These are phyloP conservation scores for Decorospora gaudefroyi DNA, from an alignment of 2,329 filamentous ascomycete genomes.

Conservation along the genomic window DNA sequence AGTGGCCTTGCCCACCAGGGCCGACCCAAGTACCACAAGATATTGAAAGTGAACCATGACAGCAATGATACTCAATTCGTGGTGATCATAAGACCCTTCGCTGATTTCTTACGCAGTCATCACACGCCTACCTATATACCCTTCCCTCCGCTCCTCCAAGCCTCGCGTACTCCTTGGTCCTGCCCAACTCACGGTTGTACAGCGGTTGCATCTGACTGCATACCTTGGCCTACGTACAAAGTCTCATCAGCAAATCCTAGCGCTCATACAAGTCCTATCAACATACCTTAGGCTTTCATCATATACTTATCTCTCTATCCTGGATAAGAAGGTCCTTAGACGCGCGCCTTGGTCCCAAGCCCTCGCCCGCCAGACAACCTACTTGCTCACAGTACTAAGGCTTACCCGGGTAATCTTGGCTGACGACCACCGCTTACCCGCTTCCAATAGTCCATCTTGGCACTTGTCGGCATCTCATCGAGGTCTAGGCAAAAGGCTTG, in stretches of 20 bases:
- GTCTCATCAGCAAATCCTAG: too few species aligned
- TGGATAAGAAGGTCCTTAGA: slow-evolving; percentile 18
- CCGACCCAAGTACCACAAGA: slow-evolving; percentile 22
- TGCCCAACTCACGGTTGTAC: neutral
- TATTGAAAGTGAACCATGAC: slow-evolving; percentile 25
- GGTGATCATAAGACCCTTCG: neutral
- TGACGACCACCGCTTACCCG: too few species aligned
- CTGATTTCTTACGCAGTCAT: too few species aligned
- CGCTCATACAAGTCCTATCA: too few species aligned
- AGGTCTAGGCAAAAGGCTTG: too few species aligned
- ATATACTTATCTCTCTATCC: slow-evolving; percentile 1
- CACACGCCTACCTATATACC: slow-evolving; percentile 3
- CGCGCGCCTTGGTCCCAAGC: slow-evolving; percentile 6
- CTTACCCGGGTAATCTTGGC: too few species aligned
- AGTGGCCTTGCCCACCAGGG: slow-evolving; percentile 26
- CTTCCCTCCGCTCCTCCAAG: neutral
- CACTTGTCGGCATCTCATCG: too few species aligned
- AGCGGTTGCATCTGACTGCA: neutral
- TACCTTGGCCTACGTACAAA: too few species aligned
- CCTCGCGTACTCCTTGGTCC: slow-evolving; percentile 1
- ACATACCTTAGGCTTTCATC: slow-evolving; percentile 3
- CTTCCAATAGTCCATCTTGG: too few species aligned
- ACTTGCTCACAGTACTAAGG: too few species aligned
- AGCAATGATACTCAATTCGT: neutral
- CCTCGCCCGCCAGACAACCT: too few species aligned